phyloP scores from a whole-genome alignment of 2,329 filamentous ascomycete species.

The Pseudocercospora fuligena region DNA sequence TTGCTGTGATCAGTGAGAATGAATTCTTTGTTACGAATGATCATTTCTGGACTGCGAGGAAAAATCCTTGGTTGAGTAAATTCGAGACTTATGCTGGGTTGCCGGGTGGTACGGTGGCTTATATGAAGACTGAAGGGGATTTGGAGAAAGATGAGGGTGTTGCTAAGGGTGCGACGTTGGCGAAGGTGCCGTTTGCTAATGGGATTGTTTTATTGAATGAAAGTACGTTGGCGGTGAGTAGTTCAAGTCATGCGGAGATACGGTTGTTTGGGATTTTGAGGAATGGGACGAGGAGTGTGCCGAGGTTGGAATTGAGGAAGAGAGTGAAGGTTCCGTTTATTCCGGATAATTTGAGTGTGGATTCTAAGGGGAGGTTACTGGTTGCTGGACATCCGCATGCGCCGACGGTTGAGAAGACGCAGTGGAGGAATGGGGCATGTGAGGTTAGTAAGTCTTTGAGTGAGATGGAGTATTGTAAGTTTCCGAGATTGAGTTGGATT shows the following conservation, averaged over 20 bases:
- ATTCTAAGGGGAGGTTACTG: slow-evolving; percentile 44
- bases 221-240: slow-evolving; percentile 46
- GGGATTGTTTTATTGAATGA: slow-evolving; percentile 46
- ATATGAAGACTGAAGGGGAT: slow-evolving; percentile 30
- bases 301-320: slow-evolving; percentile 21
- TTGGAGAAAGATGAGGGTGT: slow-evolving; percentile 18
- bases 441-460: slow-evolving; percentile 23
- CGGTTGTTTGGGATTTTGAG: slow-evolving; percentile 41
- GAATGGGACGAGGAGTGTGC: neutral
- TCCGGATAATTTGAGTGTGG: slow-evolving; percentile 49
- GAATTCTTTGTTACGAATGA: slow-evolving; percentile 50
- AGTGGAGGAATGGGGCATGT: slow-evolving; percentile 33
- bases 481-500: slow-evolving; percentile 35
- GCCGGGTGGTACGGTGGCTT: slow-evolving; percentile 45
- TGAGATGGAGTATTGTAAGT: slow-evolving; percentile 39
- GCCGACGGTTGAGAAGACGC: slow-evolving; percentile 36
- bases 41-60: slow-evolving; percentile 43
- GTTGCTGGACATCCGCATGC: slow-evolving; percentile 50
- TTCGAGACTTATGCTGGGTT: slow-evolving; percentile 47
- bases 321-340: slow-evolving; percentile 37
- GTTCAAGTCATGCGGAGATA: slow-evolving; percentile 41
- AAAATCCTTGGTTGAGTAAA: slow-evolving; percentile 37
- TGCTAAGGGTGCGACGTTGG: slow-evolving; percentile 31
- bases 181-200: slow-evolving; percentile 48
- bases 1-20: slow-evolving; percentile 41